Conservation (phyloP, 2,329 filamentous ascomycete species). For the Pestalotiopsis sp. region DNA sequence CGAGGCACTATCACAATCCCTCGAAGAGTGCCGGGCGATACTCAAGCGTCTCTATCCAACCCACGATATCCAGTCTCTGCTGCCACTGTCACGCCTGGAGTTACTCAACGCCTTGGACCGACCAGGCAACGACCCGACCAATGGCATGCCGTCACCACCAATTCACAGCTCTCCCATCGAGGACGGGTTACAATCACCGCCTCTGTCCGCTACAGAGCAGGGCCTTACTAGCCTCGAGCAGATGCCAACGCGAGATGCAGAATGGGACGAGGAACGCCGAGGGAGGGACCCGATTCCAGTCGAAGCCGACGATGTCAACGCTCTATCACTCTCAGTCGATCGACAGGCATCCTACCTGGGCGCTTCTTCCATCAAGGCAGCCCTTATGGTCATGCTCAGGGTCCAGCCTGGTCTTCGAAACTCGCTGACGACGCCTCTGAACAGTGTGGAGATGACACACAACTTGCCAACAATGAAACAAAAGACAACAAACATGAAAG, state of each 20-base stretch:
- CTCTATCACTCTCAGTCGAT: conserved; percentile 60
- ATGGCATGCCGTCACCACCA: conserved; percentile 53
- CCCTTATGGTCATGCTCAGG: conserved; percentile 69
- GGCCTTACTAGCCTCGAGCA: conserved; percentile 61
- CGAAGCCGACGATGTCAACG: conserved; percentile 72
- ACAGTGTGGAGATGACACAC: conserved; percentile 45
- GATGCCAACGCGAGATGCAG: conserved; percentile 63
- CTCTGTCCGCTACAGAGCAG: conserved; percentile 50
- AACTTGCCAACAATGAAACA: conserved; percentile 44
- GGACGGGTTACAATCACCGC: conserved; percentile 48
- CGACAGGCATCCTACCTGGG: conserved; percentile 67
- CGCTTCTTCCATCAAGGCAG: conserved; percentile 74
- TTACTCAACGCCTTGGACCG: conserved; percentile 57
- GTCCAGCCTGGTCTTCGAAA: conserved; percentile 48
- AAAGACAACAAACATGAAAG: conserved; percentile 43
- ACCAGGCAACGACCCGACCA: conserved; percentile 39
- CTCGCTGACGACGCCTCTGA: conserved; percentile 46
- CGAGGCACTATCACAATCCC: conserved; percentile 62
- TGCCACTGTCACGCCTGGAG: conserved; percentile 57
- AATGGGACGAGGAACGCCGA: conserved; percentile 66
- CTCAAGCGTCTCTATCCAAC: conserved; percentile 63
- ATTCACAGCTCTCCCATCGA: conserved; percentile 49
- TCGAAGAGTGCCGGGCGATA: conserved; percentile 66
- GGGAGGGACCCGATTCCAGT: conserved; percentile 56
- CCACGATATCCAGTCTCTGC: conserved; percentile 51